phyloP scores from a whole-genome alignment of 75 land plant genomes.

The Sequoiadendron giganteum region DNA sequence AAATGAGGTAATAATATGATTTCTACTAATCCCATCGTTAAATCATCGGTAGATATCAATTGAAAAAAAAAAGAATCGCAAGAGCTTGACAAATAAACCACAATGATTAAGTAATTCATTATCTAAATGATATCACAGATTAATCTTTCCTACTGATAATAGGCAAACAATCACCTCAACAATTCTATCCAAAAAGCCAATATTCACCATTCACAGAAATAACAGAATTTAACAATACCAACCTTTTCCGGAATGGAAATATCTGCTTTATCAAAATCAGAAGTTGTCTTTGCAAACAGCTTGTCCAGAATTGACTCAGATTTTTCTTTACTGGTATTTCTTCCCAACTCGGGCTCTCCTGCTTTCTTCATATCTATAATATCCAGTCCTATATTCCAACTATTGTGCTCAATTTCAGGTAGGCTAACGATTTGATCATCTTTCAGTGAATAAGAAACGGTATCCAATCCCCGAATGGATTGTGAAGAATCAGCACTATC shows the following conservation, averaged over 20 bases:
- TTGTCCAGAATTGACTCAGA: conserved; percentile 43
- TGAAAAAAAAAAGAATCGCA: background rate
- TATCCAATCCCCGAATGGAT: conserved; percentile 8
- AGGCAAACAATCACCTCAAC: background rate
- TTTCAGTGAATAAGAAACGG: background rate
- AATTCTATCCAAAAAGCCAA: background rate
- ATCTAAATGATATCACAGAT: background rate
- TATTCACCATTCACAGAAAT: background rate
- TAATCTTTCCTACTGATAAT: background rate
- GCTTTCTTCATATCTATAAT: conserved; percentile 16
- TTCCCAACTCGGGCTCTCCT: background rate
- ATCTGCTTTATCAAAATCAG: conserved; percentile 7
- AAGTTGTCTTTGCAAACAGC: conserved; percentile 32
- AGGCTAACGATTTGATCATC: conserved; percentile 1
- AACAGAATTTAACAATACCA: background rate
- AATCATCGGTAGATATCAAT: background rate
- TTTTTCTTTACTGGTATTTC: conserved; percentile 10
- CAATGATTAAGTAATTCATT: background rate
- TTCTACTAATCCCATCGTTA: background rate
- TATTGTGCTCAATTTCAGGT: conserved; percentile 15
- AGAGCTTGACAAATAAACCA: background rate
- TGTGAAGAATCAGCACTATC: conserved; percentile 6
- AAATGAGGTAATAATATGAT: background rate
- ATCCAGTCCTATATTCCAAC: conserved; percentile 16
- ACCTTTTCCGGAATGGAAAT: conserved; percentile 3